These are phyloP conservation scores for Ceratocystis papillata DNA, from an alignment of 2,329 filamentous ascomycete species.

Conservation along the genomic window DNA sequence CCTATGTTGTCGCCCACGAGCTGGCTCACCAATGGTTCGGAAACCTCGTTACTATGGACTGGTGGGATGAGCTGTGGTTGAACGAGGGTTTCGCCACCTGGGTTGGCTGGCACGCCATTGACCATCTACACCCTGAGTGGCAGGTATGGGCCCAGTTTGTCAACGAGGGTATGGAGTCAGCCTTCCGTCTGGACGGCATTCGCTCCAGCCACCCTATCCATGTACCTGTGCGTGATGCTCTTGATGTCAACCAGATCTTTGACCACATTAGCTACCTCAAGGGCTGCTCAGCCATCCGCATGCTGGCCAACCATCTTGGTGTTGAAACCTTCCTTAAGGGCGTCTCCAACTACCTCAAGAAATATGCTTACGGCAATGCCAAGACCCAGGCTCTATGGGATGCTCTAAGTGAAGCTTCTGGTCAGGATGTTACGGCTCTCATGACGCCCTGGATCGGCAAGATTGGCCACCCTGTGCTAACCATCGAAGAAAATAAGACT, in stretches of 20 bases:
- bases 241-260: slow-evolving; percentile 97
- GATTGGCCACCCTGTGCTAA: slow-evolving; percentile 87
- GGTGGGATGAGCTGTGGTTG: slow-evolving; percentile 89
- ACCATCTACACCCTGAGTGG: slow-evolving; percentile 92
- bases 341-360: slow-evolving; percentile 79
- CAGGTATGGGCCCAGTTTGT: slow-evolving; percentile 97
- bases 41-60: slow-evolving; percentile 92
- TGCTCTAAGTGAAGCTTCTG: slow-evolving; percentile 76
- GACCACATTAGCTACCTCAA: slow-evolving; percentile 95
- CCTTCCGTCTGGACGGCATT: slow-evolving; percentile 79
- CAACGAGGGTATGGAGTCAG: slow-evolving; percentile 84
- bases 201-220: slow-evolving; percentile 93
- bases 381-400: slow-evolving; percentile 87
- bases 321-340: slow-evolving; percentile 81
- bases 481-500: slow-evolving; percentile 70
- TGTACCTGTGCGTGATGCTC: slow-evolving; percentile 81
- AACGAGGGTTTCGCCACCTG: slow-evolving; percentile 97
- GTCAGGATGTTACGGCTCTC: slow-evolving; percentile 70
- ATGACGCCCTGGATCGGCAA: slow-evolving; percentile 95
- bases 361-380: slow-evolving; percentile 79
- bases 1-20: slow-evolving; percentile 97
- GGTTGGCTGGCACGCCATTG: slow-evolving; percentile 90
- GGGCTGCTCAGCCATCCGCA: slow-evolving; percentile 90
- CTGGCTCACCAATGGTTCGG: slow-evolving; percentile 95
- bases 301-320: slow-evolving; percentile 85